phyloP scores from a whole-genome alignment of 1,284 basidiomycete species.

The Amylostereum chailletii region DNA sequence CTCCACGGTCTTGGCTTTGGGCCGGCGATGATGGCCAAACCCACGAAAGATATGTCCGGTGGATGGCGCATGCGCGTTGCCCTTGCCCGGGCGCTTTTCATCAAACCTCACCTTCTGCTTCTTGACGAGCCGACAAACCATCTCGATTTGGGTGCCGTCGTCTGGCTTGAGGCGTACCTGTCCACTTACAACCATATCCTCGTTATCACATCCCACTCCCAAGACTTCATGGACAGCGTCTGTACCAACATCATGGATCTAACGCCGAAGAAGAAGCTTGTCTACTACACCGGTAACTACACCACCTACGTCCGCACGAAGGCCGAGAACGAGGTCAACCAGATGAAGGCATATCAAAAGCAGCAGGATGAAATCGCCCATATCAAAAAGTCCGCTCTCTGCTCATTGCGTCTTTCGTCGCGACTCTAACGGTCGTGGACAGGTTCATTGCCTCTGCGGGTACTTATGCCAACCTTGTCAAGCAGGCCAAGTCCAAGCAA shows the following conservation, averaged over 20 bases:
- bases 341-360: constrained; percentile 98
- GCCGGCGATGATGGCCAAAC: constrained; percentile 88
- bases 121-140: constrained; percentile 89
- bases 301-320: constrained; percentile 94
- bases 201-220: constrained; percentile 92
- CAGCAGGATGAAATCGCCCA: constrained; percentile 98
- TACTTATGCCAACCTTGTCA: constrained; percentile 98
- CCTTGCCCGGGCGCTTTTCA: constrained; percentile 89
- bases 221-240: constrained; percentile 97
- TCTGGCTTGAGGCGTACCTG: constrained; percentile 97
- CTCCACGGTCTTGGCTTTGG: constrained; percentile 95
- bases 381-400: constrained; percentile 77
- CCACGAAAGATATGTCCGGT: constrained; percentile 98
- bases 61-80: constrained; percentile 99
- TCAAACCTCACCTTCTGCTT: constrained; percentile 92
- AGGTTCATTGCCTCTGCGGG: constrained; percentile 97
- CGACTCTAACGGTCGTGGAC: constrained; percentile 3
- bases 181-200: constrained; percentile 98
- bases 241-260: constrained; percentile 99
- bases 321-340: constrained; percentile 96
- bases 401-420: constrained; percentile 5
- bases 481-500: constrained; percentile 98
- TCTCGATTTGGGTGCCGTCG: constrained; percentile 94
- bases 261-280: constrained; percentile 79
- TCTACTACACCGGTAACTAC: constrained; percentile 97